phyloP scores from a whole-genome alignment of 257 asterid genomes.

The Eucommia ulmoides region DNA sequence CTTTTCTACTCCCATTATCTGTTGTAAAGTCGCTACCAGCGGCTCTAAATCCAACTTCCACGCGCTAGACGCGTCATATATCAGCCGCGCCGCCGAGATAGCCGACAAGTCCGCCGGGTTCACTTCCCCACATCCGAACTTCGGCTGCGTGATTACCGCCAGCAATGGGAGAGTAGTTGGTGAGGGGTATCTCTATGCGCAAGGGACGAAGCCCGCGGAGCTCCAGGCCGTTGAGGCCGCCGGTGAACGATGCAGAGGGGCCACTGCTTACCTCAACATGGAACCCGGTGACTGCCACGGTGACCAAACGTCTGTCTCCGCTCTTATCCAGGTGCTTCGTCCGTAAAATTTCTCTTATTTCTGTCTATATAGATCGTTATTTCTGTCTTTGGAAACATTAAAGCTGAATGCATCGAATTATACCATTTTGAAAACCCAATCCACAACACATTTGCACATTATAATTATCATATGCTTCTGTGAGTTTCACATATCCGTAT shows the following conservation, averaged over 20 bases:
- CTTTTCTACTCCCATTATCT: no score
- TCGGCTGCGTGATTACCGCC: conserved; percentile 59
- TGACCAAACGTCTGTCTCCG: conserved; percentile 53
- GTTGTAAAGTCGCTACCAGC: no score
- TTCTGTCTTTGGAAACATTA: no score
- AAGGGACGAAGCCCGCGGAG: conserved; percentile 86
- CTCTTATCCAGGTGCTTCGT: conserved; percentile 74
- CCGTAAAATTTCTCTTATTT: no score
- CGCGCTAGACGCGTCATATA: conserved; percentile 42
- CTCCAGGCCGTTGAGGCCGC: conserved; percentile 73
- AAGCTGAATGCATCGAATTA: no score
- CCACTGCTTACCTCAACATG: conserved; percentile 92
- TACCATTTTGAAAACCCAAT: no score
- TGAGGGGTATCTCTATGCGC: conserved; percentile 78
- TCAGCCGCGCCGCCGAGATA: conserved; percentile 81
- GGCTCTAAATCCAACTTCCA: no score
- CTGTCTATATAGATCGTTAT: no score
- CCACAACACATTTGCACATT: no score
- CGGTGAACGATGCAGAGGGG: conserved; percentile 55
- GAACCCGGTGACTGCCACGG: conserved; percentile 72
- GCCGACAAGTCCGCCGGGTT: conserved; percentile 85
- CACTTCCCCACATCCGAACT: conserved; percentile 95
- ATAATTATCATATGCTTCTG: no score
- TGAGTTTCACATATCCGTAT: no score
- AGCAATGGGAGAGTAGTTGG: conserved; percentile 44